Base-by-base conservation (phyloP, 2,329 filamentous ascomycete genomes). In the Tolypocladium inflatum region DNA sequence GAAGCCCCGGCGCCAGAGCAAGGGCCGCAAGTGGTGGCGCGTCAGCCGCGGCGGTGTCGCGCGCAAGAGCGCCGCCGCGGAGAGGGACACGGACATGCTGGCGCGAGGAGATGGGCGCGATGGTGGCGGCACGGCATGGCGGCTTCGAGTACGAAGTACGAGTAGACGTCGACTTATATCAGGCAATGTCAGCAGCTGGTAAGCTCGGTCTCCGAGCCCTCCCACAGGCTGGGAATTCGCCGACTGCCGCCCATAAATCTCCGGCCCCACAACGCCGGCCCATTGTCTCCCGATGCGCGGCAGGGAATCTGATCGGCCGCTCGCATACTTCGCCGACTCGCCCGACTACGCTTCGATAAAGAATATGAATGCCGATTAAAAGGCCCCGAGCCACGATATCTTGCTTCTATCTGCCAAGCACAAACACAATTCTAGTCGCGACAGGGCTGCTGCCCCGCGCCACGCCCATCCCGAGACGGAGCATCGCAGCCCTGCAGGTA, bases 191-290 rank as follows among this genome's bases (percentile, higher is more conserved):
- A 45, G 21, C 42, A 38, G 21, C 30, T 23, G 55, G 53, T 58
- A 35, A 58, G 60, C 63, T 65, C 64, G 63, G 65, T 63, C 61
- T 64, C 60, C 61, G 63, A 66, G 55, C 50, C 55, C 56, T 48
- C 43, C n/a, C 3, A 60, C 55, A 45, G 57, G 26, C 50, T 55
- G 50, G 19, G 38, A 42, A 26, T 35, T 39, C 54, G 30, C 55
- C 52, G 56, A 35, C 26, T 23, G 6, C 11, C 23, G 11, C 38
- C 48, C 38, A 17, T 21, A 51, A 26, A 21, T 51, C 17, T 30
- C 42, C 43, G 55, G 55, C 55, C 55, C 42, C 55, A 23, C 55
- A 30, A 8, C 26, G 54, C 52, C 52, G 33, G 33, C 33, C 51
- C 4, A 17, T 21, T 39, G 26, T 23, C 35, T 37, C 33, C 33